phyloP scores from a whole-genome alignment of 1,139 yeast species.

The Saccharomyces pastorianus region DNA sequence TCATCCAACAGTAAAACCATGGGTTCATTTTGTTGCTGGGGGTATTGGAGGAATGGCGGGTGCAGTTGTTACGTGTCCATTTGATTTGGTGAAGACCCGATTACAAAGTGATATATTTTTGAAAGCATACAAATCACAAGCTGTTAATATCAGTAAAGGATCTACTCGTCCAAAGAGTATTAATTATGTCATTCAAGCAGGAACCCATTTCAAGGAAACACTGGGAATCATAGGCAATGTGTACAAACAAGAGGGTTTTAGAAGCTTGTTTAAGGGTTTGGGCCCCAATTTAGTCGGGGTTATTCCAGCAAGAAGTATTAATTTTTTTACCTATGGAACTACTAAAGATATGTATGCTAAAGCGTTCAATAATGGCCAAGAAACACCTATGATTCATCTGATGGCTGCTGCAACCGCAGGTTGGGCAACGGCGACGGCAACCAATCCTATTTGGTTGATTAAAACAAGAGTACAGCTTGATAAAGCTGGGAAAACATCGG shows the following conservation, averaged over 20 bases:
- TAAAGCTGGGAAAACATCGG: conserved; percentile 36
- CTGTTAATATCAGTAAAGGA: conserved; percentile 4
- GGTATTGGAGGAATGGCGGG: conserved; percentile 98
- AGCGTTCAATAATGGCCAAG: conserved; percentile 62
- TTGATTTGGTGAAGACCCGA: conserved; percentile 94
- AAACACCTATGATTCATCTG: conserved; percentile 79
- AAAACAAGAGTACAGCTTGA: conserved; percentile 92
- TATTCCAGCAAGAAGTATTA: conserved; percentile 96
- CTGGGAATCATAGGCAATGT: conserved; percentile 61
- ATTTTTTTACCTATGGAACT: conserved; percentile 92
- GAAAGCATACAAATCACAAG: conserved; percentile 24
- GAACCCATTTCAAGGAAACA: conserved; percentile 77
- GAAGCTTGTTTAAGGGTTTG: conserved; percentile 85
- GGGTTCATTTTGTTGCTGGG: conserved; percentile 99
- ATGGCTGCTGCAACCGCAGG: conserved; percentile 92
- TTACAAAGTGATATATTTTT: conserved; percentile 72
- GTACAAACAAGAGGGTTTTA: conserved; percentile 67
- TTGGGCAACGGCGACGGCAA: conserved; percentile 90
- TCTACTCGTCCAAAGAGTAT: conserved; percentile 10
- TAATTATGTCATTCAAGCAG: conserved; percentile 37
- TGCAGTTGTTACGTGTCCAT: conserved; percentile 85
- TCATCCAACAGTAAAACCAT: conserved; percentile 48
- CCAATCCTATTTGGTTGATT: conserved; percentile 98
- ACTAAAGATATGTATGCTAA: conserved; percentile 66
- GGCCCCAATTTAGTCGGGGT: conserved; percentile 97